Conservation (phyloP, 2,329 filamentous ascomycete genomes). For the Aaosphaeria arxii region DNA sequence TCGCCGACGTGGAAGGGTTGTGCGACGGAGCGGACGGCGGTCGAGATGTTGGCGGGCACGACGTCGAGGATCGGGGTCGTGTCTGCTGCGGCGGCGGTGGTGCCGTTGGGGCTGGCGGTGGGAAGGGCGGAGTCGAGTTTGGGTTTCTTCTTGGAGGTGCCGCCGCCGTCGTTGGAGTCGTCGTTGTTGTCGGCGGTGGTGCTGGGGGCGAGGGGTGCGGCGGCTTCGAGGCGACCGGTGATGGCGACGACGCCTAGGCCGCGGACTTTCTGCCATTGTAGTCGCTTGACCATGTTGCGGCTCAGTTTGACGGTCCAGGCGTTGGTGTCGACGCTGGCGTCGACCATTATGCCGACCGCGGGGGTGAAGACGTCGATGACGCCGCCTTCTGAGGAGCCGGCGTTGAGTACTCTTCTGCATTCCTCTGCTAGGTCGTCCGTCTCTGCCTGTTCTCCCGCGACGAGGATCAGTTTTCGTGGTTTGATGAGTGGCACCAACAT, state of each 20-base stretch:
- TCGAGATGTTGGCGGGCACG: slow-evolving; percentile 60
- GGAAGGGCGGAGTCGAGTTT: slow-evolving; percentile 30
- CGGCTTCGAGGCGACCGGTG: slow-evolving; percentile 66
- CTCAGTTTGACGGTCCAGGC: slow-evolving; percentile 94
- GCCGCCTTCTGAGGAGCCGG: slow-evolving; percentile 42
- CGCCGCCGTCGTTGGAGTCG: neutral
- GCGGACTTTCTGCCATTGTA: slow-evolving; percentile 93
- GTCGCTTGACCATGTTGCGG: slow-evolving; percentile 75
- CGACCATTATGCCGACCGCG: slow-evolving; percentile 66
- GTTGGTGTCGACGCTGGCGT: slow-evolving; percentile 96
- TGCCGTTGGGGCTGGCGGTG: slow-evolving; percentile 36
- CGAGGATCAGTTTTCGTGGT: slow-evolving; percentile 90
- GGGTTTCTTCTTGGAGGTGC: slow-evolving; percentile 52
- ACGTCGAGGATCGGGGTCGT: slow-evolving; percentile 55
- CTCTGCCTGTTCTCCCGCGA: slow-evolving; percentile 76
- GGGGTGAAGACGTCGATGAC: slow-evolving; percentile 77
- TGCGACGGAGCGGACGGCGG: slow-evolving; percentile 71
- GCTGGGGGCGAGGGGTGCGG: slow-evolving; percentile 34
- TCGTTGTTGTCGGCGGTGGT: slow-evolving; percentile 39
- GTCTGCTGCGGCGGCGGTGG: slow-evolving; percentile 39
- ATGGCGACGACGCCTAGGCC: slow-evolving; percentile 90
- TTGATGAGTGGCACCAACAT: slow-evolving; percentile 94
- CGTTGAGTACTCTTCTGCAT: slow-evolving; percentile 65
- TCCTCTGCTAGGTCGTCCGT: slow-evolving; percentile 71
- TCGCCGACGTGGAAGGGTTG: slow-evolving; percentile 95